Evolutionary conservation across 2,329 filamentous ascomycete genomes (phyloP), one percentile per base, ranked within the genome.

Genomic region (Davidsoniella virescens): DNA sequence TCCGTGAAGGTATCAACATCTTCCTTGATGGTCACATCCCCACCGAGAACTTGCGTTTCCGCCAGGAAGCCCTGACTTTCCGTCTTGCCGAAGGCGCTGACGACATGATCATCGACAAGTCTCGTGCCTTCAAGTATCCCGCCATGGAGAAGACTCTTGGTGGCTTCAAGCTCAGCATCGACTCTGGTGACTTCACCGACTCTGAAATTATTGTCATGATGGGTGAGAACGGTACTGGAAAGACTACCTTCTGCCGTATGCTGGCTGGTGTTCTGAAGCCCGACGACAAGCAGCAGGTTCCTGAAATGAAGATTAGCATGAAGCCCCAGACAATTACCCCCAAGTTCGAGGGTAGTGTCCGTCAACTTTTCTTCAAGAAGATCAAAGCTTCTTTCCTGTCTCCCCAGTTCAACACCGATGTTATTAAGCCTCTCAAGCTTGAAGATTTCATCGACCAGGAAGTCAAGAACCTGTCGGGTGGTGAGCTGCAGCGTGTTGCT

Each of bases 131-230:
- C 71, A 70, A 67, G 54, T 98, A 96, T 65, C 90, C 92, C 36
- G 70, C 70, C 49, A 94, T 98, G 87, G 75, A 86, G 65, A 96
- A 96, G 76, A 92, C 84, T 0, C 73, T 96, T 37, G 92, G 88
- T 54, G 76, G 75, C 64, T 98, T 98, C 76, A 78, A 84, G 60
- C 78, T 98, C 47, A 75, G 68, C 52, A 80, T 98, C 57, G 84
- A 96, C 44, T 52, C 76, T 20, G 92, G 93, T 58, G 73, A 82
- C 54, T 98, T 98, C 64, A 96, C 92, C 17, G 90, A 98, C 65
- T 98, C 92, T 0, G 92, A 98, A 64, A 98, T 98, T 59, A 79
- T 98, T 52, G 92, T 98, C 67, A 94, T 98, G 87, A 96, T 98
- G 92, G 92, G 92, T 58, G 90, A 96, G 72, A 98, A 98, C 69